Percentiles rank a stretch among this genome's conserved stretches.
phyloP scores from a whole-genome alignment of 2,329 filamentous ascomycete species.

The Cercospora janseana region DNA sequence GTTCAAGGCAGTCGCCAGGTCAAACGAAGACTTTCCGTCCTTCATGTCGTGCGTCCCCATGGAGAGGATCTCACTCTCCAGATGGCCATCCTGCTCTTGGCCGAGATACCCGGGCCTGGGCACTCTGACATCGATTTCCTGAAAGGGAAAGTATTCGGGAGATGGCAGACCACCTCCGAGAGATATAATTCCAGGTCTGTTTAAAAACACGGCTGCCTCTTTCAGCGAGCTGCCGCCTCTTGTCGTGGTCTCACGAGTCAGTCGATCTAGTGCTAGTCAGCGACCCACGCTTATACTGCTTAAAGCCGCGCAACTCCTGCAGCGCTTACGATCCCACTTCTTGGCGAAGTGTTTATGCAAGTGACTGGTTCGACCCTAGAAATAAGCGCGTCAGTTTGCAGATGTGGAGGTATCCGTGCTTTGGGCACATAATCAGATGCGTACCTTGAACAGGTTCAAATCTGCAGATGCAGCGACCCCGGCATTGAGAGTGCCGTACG shows the following conservation, averaged over 20 bases:
- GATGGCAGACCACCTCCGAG: slow-evolving; percentile 90
- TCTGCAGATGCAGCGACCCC: slow-evolving; percentile 74
- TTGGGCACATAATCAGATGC: slow-evolving; percentile 4
- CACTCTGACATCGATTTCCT: slow-evolving; percentile 71
- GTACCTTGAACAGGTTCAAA: slow-evolving; percentile 67
- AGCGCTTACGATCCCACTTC: slow-evolving; percentile 74
- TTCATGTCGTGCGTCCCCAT: slow-evolving; percentile 82
- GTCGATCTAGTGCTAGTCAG: slow-evolving; percentile 38
- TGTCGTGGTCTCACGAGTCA: slow-evolving; percentile 55
- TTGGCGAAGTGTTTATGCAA: slow-evolving; percentile 70
- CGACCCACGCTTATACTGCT: not conserved
- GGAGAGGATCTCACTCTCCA: slow-evolving; percentile 59
- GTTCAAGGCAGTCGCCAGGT: slow-evolving; percentile 86
- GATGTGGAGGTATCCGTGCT: not conserved
- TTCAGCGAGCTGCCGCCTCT: slow-evolving; percentile 66
- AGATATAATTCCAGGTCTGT: slow-evolving; percentile 80
- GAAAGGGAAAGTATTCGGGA: slow-evolving; percentile 88
- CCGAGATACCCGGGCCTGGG: slow-evolving; percentile 64
- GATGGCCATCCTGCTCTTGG: slow-evolving; percentile 62
- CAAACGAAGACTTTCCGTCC: slow-evolving; percentile 61
- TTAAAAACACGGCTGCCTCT: slow-evolving; percentile 73
- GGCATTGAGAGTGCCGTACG: slow-evolving; percentile 69
- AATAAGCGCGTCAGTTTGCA: slow-evolving; percentile 5
- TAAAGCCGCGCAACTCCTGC: not conserved
- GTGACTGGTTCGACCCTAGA: slow-evolving; percentile 58